Percentiles rank a stretch among this genome's conserved stretches.
Evolutionary conservation across 768 basidiomycete genomes (phyloP).

Genomic region (Xerocomus spinulosus): DNA sequence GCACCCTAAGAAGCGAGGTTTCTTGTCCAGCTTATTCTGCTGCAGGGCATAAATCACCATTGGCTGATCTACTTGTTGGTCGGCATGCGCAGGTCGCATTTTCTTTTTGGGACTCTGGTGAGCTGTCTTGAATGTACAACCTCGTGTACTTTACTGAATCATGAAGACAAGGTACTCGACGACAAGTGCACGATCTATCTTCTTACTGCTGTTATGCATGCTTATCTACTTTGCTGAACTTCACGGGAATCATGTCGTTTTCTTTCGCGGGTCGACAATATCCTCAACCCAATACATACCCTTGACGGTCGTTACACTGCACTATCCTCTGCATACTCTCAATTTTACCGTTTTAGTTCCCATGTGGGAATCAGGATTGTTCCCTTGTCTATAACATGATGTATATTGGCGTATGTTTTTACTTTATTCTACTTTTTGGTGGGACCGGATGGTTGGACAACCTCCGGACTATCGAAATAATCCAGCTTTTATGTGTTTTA

Average conservation of each 20-base stretch:
- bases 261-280: slow-evolving; percentile 32
- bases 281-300: slow-evolving; percentile 24
- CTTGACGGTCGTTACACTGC: slow-evolving; percentile 28
- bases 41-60: slow-evolving; percentile 51
- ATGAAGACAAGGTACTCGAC: slow-evolving; percentile 27
- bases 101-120: slow-evolving; percentile 23
- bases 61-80: slow-evolving; percentile 24
- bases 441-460: slow-evolving; percentile 7
- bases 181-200: slow-evolving; percentile 31
- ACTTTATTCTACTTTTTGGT: slow-evolving; percentile 28
- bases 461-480: slow-evolving; percentile 18
- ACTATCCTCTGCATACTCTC: slow-evolving; percentile 11
- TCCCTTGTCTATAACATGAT: slow-evolving; percentile 26
- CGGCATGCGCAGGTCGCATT: slow-evolving; percentile 28
- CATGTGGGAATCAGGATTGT: slow-evolving; percentile 11
- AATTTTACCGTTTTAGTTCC: slow-evolving; percentile 3
- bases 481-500: slow-evolving; percentile 17
- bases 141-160: too few relatives aligned
- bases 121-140: too few relatives aligned
- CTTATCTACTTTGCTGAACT: slow-evolving; percentile 31
- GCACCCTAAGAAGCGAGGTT: slow-evolving; percentile 55
- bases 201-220: slow-evolving; percentile 31
- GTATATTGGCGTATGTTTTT: slow-evolving; percentile 28
- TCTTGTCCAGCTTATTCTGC: slow-evolving; percentile 63
- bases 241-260: slow-evolving; percentile 25